Evolutionary conservation across 352 stramenopile species (phyloP).

Genomic region (Thraustotheca clavata): DNA sequence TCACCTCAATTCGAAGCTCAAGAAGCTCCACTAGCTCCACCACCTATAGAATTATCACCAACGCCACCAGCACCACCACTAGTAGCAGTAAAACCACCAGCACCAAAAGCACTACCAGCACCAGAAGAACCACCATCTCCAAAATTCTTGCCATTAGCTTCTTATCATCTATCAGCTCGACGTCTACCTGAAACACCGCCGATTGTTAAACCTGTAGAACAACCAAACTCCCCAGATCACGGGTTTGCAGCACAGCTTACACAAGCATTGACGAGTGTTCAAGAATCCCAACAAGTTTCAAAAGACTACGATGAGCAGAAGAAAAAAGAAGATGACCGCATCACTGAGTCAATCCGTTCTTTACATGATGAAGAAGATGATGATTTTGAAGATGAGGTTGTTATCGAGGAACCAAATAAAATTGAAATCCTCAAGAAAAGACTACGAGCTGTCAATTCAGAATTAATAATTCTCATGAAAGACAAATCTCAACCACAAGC

Average conservation of each 20-base stretch:
- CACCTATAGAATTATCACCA: neutral
- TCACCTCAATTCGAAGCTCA: neutral
- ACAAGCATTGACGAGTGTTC: neutral
- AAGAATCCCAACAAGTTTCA: neutral
- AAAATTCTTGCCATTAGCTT: neutral
- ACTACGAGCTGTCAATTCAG: neutral
- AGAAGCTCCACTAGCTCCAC: neutral
- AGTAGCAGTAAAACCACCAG: no score
- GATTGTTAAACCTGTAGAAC: no score
- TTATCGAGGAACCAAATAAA: neutral
- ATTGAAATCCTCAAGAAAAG: conserved; percentile 12
- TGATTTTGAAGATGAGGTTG: conserved; percentile 1
- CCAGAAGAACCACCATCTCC: neutral
- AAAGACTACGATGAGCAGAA: neutral
- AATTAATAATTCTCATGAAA: neutral
- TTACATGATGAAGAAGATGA: neutral
- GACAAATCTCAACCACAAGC: neutral
- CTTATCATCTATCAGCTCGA: neutral
- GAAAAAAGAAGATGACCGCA: neutral
- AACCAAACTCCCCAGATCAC: neutral
- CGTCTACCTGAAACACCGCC: neutral
- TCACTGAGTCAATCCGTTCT: conserved; percentile 1
- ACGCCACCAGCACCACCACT: neutral
- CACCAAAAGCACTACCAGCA: neutral
- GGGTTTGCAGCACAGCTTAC: neutral